Percentiles rank a stretch among this genome's conserved stretches.
Conservation (phyloP, 768 basidiomycete genomes). For the Lentinula raphanica region DNA sequence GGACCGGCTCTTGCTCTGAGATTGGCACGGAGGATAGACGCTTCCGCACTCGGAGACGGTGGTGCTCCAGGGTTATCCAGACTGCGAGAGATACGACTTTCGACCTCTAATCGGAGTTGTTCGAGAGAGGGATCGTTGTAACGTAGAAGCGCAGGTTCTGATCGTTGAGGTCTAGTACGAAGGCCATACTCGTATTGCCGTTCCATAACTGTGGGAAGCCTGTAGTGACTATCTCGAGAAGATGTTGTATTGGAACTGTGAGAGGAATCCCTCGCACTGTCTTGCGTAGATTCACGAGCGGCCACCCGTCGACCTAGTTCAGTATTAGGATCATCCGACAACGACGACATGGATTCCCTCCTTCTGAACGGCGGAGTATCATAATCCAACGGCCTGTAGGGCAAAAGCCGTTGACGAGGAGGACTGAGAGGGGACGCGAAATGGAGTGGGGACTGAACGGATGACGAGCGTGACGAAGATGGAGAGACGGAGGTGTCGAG, state of each 20-base stretch:
- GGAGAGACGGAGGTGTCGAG: conserved; percentile 7
- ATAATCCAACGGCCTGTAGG: conserved; percentile 24
- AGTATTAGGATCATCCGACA: conserved; percentile 31
- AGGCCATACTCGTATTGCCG: conserved; percentile 19
- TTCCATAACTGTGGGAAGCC: conserved; percentile 18
- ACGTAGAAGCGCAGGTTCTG: conserved; percentile 15
- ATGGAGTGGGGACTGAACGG: conserved; percentile 13
- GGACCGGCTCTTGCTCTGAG: not conserved
- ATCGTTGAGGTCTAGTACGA: conserved; percentile 17
- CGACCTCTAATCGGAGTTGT: conserved; percentile 6
- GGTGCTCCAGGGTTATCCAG: conserved; percentile 11
- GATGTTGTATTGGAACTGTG: not conserved
- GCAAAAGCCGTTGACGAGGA: conserved; percentile 13
- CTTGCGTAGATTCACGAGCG: conserved; percentile 29
- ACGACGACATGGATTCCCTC: conserved; percentile 11
- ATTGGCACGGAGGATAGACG: not conserved
- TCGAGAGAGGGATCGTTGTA: conserved; percentile 9
- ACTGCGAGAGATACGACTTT: conserved; percentile 15
- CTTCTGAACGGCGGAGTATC: conserved; percentile 18
- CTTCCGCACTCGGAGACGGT: conserved; percentile 1
- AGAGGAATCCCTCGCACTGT: conserved; percentile 10
- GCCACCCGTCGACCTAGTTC: conserved; percentile 35
- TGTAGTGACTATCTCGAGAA: conserved; percentile 9
- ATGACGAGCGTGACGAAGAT: conserved; percentile 9
- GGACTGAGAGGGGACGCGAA: conserved; percentile 16